These are phyloP conservation scores for Lactarius trivialis DNA, from an alignment of 768 basidiomycete genomes.

Conservation along the genomic window DNA sequence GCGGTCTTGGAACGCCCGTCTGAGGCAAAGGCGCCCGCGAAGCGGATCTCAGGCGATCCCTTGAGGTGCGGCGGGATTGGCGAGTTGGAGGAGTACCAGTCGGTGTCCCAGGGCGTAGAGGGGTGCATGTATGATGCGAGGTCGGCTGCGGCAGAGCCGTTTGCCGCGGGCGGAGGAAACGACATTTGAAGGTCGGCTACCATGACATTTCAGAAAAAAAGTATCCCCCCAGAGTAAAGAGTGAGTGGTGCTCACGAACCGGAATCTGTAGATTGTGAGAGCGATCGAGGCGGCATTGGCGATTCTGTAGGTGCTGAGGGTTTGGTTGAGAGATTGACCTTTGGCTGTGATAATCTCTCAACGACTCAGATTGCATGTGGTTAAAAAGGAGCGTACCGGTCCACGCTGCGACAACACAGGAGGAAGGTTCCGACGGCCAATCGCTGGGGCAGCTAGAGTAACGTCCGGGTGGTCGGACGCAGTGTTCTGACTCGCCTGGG, in stretches of 20 bases:
- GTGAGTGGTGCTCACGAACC: background rate
- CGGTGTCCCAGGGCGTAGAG: slow-evolving; percentile 34
- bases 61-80: slow-evolving; percentile 33
- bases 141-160: slow-evolving; percentile 37
- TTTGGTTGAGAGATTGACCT: slow-evolving; percentile 16
- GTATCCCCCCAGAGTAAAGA: background rate
- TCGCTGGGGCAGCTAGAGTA: background rate
- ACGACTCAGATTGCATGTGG: background rate
- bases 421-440: slow-evolving; percentile 10
- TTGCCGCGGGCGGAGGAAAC: slow-evolving; percentile 31
- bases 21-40: slow-evolving; percentile 28
- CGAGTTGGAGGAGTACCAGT: slow-evolving; percentile 36
- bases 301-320: background rate
- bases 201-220: background rate
- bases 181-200: slow-evolving; percentile 28
- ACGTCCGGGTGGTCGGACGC: background rate
- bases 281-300: background rate
- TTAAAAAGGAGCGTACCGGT: slow-evolving; percentile 1
- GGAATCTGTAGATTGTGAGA: background rate
- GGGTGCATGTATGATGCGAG: slow-evolving; percentile 42
- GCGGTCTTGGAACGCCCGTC: slow-evolving; percentile 30
- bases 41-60: slow-evolving; percentile 25
- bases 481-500: background rate
- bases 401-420: slow-evolving; percentile 3
- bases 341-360: slow-evolving; percentile 12